phyloP scores from a whole-genome alignment of 2,329 filamentous ascomycete species.

The Coccinonectria pachysandricola region DNA sequence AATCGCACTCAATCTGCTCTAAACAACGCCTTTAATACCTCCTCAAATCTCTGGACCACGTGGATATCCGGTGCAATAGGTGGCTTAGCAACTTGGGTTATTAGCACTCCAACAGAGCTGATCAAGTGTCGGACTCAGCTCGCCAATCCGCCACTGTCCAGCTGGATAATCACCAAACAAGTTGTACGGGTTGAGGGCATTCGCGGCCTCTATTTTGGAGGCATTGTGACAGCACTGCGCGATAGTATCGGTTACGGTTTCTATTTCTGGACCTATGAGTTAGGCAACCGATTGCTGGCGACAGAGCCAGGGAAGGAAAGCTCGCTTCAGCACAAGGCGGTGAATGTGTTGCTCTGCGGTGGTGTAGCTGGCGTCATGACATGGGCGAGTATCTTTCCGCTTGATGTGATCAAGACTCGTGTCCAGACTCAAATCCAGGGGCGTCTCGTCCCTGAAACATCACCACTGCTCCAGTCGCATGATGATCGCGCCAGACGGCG shows the following conservation, averaged over 20 bases:
- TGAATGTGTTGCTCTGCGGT: constrained; percentile 68
- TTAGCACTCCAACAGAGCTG: constrained; percentile 82
- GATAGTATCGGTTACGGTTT: constrained; percentile 94
- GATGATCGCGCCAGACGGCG: constrained; percentile 15
- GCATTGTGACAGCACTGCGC: constrained; percentile 67
- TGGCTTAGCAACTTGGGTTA: constrained; percentile 73
- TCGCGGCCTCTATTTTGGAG: constrained; percentile 70
- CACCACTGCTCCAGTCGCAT: constrained; percentile 11
- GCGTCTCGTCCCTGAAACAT: constrained; percentile 6
- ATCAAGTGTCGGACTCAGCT: constrained; percentile 84
- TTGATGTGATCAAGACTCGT: constrained; percentile 87
- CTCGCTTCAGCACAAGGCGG: constrained; percentile 33
- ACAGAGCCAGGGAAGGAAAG: constrained; percentile 9
- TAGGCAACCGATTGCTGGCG: constrained; percentile 49
- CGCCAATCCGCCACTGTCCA: constrained; percentile 36
- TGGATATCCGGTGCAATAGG: constrained; percentile 74
- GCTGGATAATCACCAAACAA: constrained; percentile 52
- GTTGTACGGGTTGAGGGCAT: constrained; percentile 49
- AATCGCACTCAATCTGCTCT: constrained; percentile 68
- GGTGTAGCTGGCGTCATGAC: constrained; percentile 80
- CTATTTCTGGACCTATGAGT: constrained; percentile 90
- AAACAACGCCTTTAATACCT: constrained; percentile 23
- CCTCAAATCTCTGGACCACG: constrained; percentile 50
- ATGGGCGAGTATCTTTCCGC: constrained; percentile 82
- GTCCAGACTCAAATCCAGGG: constrained; percentile 61